Evolutionary conservation across 805 yeast species (phyloP).

Genomic region (Trichomonascus vanleenenianus): DNA sequence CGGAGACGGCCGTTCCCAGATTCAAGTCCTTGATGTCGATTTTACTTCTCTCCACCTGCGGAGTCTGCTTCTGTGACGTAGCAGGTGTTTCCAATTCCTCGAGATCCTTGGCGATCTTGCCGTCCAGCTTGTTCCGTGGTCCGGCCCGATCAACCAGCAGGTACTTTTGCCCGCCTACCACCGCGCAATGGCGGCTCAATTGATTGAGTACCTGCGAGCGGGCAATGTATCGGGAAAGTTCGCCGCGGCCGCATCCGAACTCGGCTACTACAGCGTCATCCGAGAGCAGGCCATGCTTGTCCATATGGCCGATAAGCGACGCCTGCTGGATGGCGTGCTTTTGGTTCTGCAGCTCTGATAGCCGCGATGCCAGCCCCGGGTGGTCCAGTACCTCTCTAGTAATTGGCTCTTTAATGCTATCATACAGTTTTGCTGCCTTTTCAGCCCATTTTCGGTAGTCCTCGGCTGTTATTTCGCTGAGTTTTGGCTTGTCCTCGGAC

Average conservation of each 20-base stretch:
- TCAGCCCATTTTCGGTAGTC: constrained; percentile 27
- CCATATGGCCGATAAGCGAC: constrained; percentile 64
- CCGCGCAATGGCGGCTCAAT: background rate
- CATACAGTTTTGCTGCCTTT: constrained; percentile 12
- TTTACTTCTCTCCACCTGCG: constrained; percentile 44
- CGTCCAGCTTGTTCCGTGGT: constrained; percentile 71
- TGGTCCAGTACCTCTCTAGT: constrained; percentile 15
- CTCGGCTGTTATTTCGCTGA: background rate
- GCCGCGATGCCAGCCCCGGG: constrained; percentile 36
- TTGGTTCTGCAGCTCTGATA: constrained; percentile 44
- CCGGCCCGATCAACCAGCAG: constrained; percentile 70
- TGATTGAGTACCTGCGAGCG: constrained; percentile 25
- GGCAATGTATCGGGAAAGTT: constrained; percentile 56
- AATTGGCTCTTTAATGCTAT: constrained; percentile 7
- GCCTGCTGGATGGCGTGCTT: constrained; percentile 83
- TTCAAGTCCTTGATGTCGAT: constrained; percentile 75
- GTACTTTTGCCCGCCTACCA: constrained; percentile 24
- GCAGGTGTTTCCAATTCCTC: constrained; percentile 14
- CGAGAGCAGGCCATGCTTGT: constrained; percentile 34
- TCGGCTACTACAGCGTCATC: constrained; percentile 42
- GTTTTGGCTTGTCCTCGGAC: constrained; percentile 2
- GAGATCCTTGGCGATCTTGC: constrained; percentile 52
- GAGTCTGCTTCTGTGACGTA: constrained; percentile 10
- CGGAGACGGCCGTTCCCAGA: constrained; percentile 26
- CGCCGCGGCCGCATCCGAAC: constrained; percentile 91